phyloP scores from a whole-genome alignment of 164 flowering plant genomes.

The Macadamia tetraphylla region DNA sequence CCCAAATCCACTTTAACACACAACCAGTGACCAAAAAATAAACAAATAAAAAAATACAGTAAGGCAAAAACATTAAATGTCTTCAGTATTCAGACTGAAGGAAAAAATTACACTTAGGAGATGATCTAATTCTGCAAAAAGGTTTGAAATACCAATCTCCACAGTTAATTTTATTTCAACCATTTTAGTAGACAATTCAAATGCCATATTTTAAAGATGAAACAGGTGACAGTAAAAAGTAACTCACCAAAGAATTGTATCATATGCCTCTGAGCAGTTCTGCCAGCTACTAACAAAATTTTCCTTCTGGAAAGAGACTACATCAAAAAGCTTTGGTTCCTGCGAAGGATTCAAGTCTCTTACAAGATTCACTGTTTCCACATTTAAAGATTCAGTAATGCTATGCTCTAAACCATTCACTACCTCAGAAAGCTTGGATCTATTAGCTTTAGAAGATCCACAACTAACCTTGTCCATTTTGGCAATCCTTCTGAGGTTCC shows the following conservation, averaged over 20 bases:
- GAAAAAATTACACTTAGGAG: too few species aligned
- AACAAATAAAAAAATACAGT: too few species aligned
- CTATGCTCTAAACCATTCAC: constrained; percentile 12
- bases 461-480: constrained; percentile 23
- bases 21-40: too few species aligned
- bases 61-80: too few species aligned
- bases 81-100: too few species aligned
- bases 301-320: constrained; percentile 63
- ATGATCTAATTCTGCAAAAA: too few species aligned
- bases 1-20: background rate
- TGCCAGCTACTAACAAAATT: constrained; percentile 52
- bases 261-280: constrained; percentile 33
- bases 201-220: background rate
- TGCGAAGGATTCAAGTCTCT: constrained; percentile 8
- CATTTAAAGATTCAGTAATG: constrained; percentile 10
- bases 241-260: constrained; percentile 77
- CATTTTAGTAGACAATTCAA: background rate
- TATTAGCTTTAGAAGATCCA: constrained; percentile 9
- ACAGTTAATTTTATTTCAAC: too few species aligned
- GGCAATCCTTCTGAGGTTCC: constrained; percentile 48
- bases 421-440: constrained; percentile 17
- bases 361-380: constrained; percentile 12
- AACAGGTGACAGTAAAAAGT: background rate
- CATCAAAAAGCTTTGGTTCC: constrained; percentile 28
- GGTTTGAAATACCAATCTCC: too few species aligned